Base-by-base conservation (phyloP, 352 stramenopile species). In the Globisporangium recalcitrans region DNA sequence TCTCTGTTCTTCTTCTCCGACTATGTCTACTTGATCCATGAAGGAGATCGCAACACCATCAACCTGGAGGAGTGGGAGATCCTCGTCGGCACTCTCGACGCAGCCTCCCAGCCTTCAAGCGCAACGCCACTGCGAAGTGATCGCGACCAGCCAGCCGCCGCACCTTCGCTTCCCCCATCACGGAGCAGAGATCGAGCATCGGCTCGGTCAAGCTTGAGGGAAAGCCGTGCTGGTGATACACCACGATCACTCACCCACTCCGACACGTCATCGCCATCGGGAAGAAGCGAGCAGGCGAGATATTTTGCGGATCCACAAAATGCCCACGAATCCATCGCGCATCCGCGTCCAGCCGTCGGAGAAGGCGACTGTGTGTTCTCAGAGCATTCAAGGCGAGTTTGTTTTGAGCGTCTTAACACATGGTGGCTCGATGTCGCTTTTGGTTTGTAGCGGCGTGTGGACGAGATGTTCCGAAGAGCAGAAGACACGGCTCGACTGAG, bases 11-110 rank as follows among this genome's bases (percentile, higher is more conserved):
- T n/a, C n/a, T n/a, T 90, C 4, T 77, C 78, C 31, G 81, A 90
- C 67, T 90, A 90, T 16, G 70, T 90, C 1, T 90, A 88, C 26
- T 58, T 91, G 27, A 87, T 91, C 40, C 78, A 91, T 26, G 79
- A 91, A 78, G 79, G 74, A 21, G 53, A 58, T 13, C 58, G 70
- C 51, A 77, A 67, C 44, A 84, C 74, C 1, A 88, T 91, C 61
- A 73, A 79, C 44, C 57, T 76, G 13, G 76, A 88, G 24, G 79
- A 91, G 55, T 91, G 79, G 82, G 64, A 75, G 54, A 88, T 89
- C 42, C 60, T 88, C 10, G 77, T 90, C 1, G 75, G 75, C 0
- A 90, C 79, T 4, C 68, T 90, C 4, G 79, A 88, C 58, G 81
- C 81, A 32, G 79, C 78, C 10, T 88, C 81, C 3, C 70, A 77